These are phyloP conservation scores for Catharanthus roseus DNA, from an alignment of 257 asterid genomes.

Conservation along the genomic window DNA sequence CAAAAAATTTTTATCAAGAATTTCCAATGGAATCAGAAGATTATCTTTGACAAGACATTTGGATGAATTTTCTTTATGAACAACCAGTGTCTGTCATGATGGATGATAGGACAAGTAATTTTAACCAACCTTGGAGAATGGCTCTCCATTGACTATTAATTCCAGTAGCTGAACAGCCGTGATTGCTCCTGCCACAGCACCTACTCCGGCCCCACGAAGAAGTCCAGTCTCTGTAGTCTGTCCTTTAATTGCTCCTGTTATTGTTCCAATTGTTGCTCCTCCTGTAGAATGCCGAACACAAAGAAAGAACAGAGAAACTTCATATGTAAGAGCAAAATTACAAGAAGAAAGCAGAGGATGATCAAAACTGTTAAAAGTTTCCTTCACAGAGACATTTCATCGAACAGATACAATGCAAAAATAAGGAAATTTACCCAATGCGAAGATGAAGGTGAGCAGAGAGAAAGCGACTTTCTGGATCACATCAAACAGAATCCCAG, in stretches of 20 bases:
- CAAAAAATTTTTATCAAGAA: constrained; percentile 16
- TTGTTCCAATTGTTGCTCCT: constrained; percentile 69
- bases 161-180: constrained; percentile 85
- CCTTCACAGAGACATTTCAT: background rate
- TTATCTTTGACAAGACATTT: background rate
- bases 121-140: constrained; percentile 94
- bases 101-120: background rate
- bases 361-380: no score
- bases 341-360: no score
- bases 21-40: background rate
- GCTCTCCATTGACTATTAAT: constrained; percentile 63
- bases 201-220: constrained; percentile 80
- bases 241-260: constrained; percentile 84
- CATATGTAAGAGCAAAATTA: no score
- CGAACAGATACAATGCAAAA: background rate
- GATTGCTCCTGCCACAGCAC: constrained; percentile 79
- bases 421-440: constrained; percentile 58
- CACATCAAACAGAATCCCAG: constrained; percentile 30
- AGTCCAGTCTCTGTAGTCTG: constrained; percentile 92
- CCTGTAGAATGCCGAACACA: constrained; percentile 37
- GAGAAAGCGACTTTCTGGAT: constrained; percentile 39
- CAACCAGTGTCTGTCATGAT: background rate
- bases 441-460: constrained; percentile 52
- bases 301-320: background rate
- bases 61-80: background rate